Conservation (phyloP, 2,329 filamentous ascomycete species). For the Sclerotinia minor region DNA sequence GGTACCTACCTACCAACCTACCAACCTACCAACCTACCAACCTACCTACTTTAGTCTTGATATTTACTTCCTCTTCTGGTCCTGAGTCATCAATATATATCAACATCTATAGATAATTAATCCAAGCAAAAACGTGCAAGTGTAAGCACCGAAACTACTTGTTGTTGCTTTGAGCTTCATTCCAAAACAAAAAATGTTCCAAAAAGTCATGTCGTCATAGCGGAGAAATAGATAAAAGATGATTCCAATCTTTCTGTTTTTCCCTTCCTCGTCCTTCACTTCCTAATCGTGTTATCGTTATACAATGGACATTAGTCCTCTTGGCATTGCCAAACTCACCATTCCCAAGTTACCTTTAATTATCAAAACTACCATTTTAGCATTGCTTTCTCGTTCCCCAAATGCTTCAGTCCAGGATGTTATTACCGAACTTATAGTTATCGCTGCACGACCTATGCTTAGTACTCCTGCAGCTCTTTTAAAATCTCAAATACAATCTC, state of each 20-base stretch:
- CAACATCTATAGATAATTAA: neutral
- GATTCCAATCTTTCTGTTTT: neutral
- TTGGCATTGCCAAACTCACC: constrained; percentile 35
- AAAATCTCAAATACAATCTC: constrained; percentile 62
- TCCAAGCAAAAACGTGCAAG: neutral
- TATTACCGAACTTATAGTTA: constrained; percentile 69
- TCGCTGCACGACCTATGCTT: constrained; percentile 68
- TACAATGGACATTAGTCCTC: constrained; percentile 33
- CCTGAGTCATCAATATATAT: neutral
- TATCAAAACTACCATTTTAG: constrained; percentile 60
- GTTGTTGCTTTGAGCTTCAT: neutral
- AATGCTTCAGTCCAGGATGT: constrained; percentile 77
- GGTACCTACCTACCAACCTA: too few relatives aligned
- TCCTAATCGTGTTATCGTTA: neutral
- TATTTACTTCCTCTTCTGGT: neutral
- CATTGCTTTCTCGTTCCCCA: constrained; percentile 67
- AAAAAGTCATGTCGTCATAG: constrained; percentile 19
- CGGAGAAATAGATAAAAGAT: neutral
- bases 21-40: too few relatives aligned
- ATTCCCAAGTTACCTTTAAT: constrained; percentile 61
- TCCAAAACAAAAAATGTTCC: neutral
- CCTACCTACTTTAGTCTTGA: too few relatives aligned
- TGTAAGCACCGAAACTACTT: neutral
- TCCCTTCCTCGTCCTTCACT: neutral
- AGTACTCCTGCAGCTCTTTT: constrained; percentile 49